Evolutionary conservation across 2,329 filamentous ascomycete species (phyloP).

Genomic region (Magnaporthiopsis rhizophila): DNA sequence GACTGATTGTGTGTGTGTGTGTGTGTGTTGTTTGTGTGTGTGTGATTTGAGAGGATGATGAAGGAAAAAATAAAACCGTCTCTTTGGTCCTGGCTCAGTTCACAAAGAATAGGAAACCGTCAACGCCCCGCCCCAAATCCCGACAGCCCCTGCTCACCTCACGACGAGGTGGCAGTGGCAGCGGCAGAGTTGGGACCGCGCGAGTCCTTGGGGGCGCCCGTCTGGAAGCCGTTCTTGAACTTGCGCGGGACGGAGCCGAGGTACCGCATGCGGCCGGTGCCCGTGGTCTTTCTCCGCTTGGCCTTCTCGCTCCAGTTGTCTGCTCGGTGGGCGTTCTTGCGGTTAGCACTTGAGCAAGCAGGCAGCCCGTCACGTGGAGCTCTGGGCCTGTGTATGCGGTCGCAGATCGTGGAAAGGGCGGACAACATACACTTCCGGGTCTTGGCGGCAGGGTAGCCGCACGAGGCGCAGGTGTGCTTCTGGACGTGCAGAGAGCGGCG

Average conservation of each 20-base stretch:
- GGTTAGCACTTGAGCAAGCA: slow-evolving; percentile 4
- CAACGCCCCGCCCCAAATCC: not conserved
- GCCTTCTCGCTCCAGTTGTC: slow-evolving; percentile 99
- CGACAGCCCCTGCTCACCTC: not conserved
- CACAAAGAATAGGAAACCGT: not conserved
- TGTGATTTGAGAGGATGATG: not conserved
- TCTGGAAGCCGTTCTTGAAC: slow-evolving; percentile 98
- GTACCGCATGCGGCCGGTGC: slow-evolving; percentile 91
- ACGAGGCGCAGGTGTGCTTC: slow-evolving; percentile 94
- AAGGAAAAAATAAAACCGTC: not conserved
- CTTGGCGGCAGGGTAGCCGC: slow-evolving; percentile 97
- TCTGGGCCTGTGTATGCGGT: not conserved
- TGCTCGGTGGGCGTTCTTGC: slow-evolving; percentile 30
- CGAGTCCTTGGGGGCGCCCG: slow-evolving; percentile 76
- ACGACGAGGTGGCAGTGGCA: slow-evolving; percentile 1
- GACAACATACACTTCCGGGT: slow-evolving; percentile 88
- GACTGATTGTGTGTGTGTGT: not conserved
- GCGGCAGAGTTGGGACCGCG: slow-evolving; percentile 44
- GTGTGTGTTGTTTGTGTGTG: slow-evolving; percentile 3
- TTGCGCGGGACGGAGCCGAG: slow-evolving; percentile 85
- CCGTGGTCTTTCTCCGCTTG: slow-evolving; percentile 99
- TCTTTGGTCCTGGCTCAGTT: slow-evolving; percentile 1
- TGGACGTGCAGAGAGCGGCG: slow-evolving; percentile 98
- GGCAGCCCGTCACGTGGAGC: too few species aligned
- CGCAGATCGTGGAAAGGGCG: slow-evolving; percentile 6